A percentile compares a stretch with the other conserved stretches of the same genome.
phyloP scores from a whole-genome alignment of 192 early-diverging fungal genomes.

The Backusella australiensis region DNA sequence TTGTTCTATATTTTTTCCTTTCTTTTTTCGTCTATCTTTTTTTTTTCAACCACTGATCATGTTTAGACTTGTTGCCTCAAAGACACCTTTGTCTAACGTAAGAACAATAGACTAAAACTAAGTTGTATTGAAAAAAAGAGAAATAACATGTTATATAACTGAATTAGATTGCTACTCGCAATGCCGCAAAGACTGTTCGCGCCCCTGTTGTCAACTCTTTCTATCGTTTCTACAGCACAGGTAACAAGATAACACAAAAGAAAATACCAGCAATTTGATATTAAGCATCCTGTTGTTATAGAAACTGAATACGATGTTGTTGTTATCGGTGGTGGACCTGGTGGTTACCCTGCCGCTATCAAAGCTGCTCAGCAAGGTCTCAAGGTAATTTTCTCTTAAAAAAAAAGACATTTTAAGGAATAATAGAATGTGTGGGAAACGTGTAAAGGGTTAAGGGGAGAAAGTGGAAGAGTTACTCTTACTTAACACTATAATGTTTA shows the following conservation, averaged over 20 bases:
- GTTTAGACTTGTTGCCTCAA: conserved; percentile 35
- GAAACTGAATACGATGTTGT: conserved; percentile 72
- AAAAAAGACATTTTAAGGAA: not conserved
- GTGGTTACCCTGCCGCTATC: conserved; percentile 98
- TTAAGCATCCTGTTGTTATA: not conserved
- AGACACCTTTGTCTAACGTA: conserved; percentile 36
- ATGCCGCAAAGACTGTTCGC: conserved; percentile 24
- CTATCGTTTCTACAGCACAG: conserved; percentile 42
- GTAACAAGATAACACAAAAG: conserved; percentile 13
- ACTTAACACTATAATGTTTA: conserved; percentile 31
- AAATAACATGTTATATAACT: not conserved
- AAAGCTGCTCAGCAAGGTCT: conserved; percentile 97
- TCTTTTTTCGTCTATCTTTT: conserved; percentile 20
- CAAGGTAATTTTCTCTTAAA: conserved; percentile 60
- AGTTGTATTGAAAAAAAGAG: not conserved
- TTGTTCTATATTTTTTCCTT: conserved; percentile 18
- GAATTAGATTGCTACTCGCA: conserved; percentile 35
- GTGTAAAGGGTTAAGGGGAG: not conserved
- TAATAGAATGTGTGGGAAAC: not conserved
- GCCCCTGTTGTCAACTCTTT: conserved; percentile 30
- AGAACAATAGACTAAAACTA: not conserved
- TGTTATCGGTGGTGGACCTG: conserved; percentile 95
- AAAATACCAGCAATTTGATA: not conserved
- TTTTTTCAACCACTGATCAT: conserved; percentile 16
- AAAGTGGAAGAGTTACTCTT: not conserved